Base-by-base conservation (phyloP, 352 stramenopile genomes). In the Phytopythium mirpurense region DNA sequence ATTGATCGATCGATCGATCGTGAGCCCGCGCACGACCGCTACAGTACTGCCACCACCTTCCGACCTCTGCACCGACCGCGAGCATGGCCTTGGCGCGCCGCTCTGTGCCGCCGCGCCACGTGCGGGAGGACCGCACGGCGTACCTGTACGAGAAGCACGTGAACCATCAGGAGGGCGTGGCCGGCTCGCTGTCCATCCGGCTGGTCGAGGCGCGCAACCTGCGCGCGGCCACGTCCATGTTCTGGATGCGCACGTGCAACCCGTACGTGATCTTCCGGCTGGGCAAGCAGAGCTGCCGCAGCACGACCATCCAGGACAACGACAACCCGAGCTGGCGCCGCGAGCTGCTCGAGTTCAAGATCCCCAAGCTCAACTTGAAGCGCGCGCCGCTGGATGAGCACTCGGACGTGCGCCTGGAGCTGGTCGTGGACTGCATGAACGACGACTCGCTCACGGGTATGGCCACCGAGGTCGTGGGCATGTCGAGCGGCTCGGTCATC, bases 201-300 rank as follows among this genome's bases (percentile, higher is more conserved):
- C 62, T 92, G 15, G 65, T 92, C 16, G 79, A 84, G 32, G 82
- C 82, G 34, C 75, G 78, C 27, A 83, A 88, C 59, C 66, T 92
- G 40, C 79, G 70, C 19, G 78, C 79, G 19, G 77, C 72, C 10
- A 62, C 78, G 24, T 90, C 82, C 55, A 88, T 92, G 77, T 92
- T 92, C 59, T 89, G 81, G 73, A 68, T 84, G 42, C 82, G 79
- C 52, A 88, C 77, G 34, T 92, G 82, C 61, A 90, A 90, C 41
- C 79, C 82, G 29, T 92, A 92, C 62, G 77, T 92, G 59, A 92
- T 92, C 56, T 92, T 92, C 59, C 79, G 82, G 37, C 54, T 89
- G 26, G 82, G 82, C 36, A 87, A 86, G 59, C 70, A 85, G 54
- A 85, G 67, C 46, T 59, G 67, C 26, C 82, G 82, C 45, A 88